Percentiles rank a stretch among this genome's conserved stretches.
Evolutionary conservation across 2,329 filamentous ascomycete genomes (phyloP).

Genomic region (Aspergillus fumigatus): DNA sequence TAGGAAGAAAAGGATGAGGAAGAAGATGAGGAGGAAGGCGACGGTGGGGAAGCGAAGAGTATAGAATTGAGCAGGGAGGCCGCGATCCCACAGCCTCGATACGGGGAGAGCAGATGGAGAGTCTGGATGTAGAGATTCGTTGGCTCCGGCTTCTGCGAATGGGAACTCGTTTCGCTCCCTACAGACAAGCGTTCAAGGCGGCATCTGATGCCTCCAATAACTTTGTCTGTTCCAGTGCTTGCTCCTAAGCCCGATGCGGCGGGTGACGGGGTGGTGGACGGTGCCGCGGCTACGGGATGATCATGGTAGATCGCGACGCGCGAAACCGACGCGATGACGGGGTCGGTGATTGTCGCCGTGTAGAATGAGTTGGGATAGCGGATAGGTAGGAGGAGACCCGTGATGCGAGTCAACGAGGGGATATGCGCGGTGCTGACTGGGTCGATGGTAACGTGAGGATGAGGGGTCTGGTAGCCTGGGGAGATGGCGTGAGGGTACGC

Average conservation of each 20-base stretch:
- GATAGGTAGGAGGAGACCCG: slow-evolving; percentile 55
- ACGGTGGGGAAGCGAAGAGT: slow-evolving; percentile 7
- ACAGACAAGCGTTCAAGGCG: slow-evolving; percentile 36
- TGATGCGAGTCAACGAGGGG: slow-evolving; percentile 54
- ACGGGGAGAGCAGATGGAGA: slow-evolving; percentile 56
- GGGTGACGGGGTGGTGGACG: slow-evolving; percentile 10
- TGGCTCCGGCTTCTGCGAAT: slow-evolving; percentile 19
- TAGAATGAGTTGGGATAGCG: slow-evolving; percentile 60
- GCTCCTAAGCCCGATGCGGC: slow-evolving; percentile 12
- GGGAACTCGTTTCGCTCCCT: slow-evolving; percentile 3
- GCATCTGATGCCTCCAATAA: slow-evolving; percentile 48
- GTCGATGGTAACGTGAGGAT: slow-evolving; percentile 50
- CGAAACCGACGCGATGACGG: slow-evolving; percentile 49
- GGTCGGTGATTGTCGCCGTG: slow-evolving; percentile 54
- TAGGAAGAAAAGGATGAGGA: slow-evolving; percentile 6
- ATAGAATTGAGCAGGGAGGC: slow-evolving; percentile 49
- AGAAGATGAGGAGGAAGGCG: not conserved
- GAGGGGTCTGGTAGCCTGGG: slow-evolving; percentile 29
- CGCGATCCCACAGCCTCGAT: slow-evolving; percentile 55
- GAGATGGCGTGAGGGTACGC: slow-evolving; percentile 27
- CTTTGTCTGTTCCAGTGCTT: slow-evolving; percentile 34
- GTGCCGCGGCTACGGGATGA: slow-evolving; percentile 30
- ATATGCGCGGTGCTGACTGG: slow-evolving; percentile 51
- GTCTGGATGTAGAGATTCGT: slow-evolving; percentile 59
- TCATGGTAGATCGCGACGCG: slow-evolving; percentile 57